Base-by-base conservation (phyloP, 352 stramenopile species). In the Globisporangium perplexum region DNA sequence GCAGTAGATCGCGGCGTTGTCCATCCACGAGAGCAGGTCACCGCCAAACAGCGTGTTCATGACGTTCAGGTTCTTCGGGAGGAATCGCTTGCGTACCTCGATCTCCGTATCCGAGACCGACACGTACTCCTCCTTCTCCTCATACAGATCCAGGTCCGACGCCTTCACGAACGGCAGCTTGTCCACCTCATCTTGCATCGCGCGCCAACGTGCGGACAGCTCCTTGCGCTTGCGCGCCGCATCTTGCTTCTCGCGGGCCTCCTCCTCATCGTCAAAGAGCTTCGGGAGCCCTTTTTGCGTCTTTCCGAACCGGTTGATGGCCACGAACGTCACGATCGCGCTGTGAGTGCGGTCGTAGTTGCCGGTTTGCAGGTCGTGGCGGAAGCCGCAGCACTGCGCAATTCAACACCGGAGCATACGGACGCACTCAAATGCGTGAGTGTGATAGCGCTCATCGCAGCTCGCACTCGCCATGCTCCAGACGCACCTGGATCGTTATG, bases 1-100 rank as follows among this genome's bases (percentile, higher is more conserved):
- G 18, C 62, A 69, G 49, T 67, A 69, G 14, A 59, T 35, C 23
- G 62, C 62, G 7, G 53, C 62, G 41, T 69, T 66, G 49, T 69
- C 62, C 58, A 45, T 45, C 39, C 53, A 63, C 26, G 53, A 49
- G 59, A 56, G 46, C 30, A 50, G 15, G 7, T 38, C n/a, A 28
- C 46, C 30, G 28, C 24, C 15, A 14, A 49, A 49, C 7, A 86
- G 85, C 49, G 24, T 30, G 14, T 49, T 36, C 10, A 22, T 49
- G 12, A 20, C 17, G 67, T 86, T 88, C 33, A 88, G 35, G 57
- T 88, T 73, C 57, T 86, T 86, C 26, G 77, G 77, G 55, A 83
- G 33, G 51, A 88, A 88, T 30, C 66, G 83, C 57, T 86, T 87
- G 43, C 85, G 76, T 43, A 89, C 74, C 36, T 89, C 78, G 38